Evolutionary conservation across 495 filamentous ascomycete genomes (phyloP).

Genomic region (Rusavskia elegans): DNA sequence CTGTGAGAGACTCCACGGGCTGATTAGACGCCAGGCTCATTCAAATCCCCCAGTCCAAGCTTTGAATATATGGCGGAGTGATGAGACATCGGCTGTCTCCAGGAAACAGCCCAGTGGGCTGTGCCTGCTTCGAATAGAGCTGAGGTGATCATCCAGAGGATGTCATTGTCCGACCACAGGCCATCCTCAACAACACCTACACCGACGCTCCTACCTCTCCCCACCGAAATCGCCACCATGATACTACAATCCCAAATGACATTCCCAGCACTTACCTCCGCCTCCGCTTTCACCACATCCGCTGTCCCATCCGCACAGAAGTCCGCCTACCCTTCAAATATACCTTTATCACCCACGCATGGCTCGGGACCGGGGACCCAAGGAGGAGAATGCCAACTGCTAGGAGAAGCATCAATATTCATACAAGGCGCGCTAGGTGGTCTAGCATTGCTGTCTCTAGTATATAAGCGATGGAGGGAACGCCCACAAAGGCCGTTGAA

Average conservation of each 20-base stretch:
- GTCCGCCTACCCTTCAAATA: background rate
- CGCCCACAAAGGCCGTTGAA: slow-evolving; percentile 78
- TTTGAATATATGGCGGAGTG: no score
- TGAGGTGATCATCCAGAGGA: no score
- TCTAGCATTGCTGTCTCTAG: slow-evolving; percentile 67
- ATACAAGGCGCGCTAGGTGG: slow-evolving; percentile 79
- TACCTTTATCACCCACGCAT: slow-evolving; percentile 1
- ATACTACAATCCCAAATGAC: no score
- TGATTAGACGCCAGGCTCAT: no score
- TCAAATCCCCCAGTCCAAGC: no score
- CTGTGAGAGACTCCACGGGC: no score
- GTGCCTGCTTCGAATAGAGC: no score
- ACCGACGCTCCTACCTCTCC: no score
- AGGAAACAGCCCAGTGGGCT: no score
- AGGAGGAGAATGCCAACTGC: slow-evolving; percentile 60
- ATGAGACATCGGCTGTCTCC: no score
- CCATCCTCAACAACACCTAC: background rate
- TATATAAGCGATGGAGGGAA: slow-evolving; percentile 88
- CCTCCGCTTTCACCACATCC: background rate
- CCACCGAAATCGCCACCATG: no score
- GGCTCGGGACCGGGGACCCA: slow-evolving; percentile 15
- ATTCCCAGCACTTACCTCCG: background rate
- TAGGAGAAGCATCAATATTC: slow-evolving; percentile 76
- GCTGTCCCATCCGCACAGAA: background rate
- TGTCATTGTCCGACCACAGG: no score